Conservation (phyloP, 441 rosid genomes). For the Corymbia citriodora region DNA sequence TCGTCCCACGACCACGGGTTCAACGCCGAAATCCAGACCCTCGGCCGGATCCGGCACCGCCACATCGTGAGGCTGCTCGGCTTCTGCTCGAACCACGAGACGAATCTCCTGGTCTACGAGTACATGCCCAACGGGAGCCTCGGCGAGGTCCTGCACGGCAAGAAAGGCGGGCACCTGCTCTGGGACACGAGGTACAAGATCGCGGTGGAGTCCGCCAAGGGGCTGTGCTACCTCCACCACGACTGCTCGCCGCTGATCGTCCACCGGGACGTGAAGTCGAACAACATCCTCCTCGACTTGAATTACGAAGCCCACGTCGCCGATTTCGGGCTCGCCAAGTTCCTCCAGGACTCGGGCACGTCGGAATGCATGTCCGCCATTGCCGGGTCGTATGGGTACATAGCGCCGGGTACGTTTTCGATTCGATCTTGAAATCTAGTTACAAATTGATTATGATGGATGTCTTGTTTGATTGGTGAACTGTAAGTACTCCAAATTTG, state of each 20-base stretch:
- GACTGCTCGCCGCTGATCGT: slow-evolving; percentile 95
- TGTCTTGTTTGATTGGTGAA: neutral
- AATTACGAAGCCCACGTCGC: slow-evolving; percentile 94
- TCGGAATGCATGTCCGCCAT: slow-evolving; percentile 99
- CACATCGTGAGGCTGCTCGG: slow-evolving; percentile 88
- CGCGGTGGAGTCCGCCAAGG: slow-evolving; percentile 94
- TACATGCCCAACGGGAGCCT: slow-evolving; percentile 98
- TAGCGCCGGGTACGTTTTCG: slow-evolving; percentile 71
- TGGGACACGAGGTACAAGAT: slow-evolving; percentile 95
- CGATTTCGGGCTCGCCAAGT: slow-evolving; percentile 95
- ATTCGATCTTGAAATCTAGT: neutral
- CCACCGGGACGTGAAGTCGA: slow-evolving; percentile 92
- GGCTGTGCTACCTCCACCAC: slow-evolving; percentile 96
- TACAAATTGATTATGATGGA: neutral
- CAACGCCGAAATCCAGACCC: slow-evolving; percentile 95
- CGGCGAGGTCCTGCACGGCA: slow-evolving; percentile 95
- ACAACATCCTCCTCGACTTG: slow-evolving; percentile 86
- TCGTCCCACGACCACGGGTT: slow-evolving; percentile 96
- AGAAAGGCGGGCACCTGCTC: slow-evolving; percentile 93
- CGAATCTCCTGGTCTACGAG: slow-evolving; percentile 88
- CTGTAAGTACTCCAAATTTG: neutral
- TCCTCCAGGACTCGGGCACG: slow-evolving; percentile 88
- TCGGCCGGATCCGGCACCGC: slow-evolving; percentile 88
- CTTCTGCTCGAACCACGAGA: slow-evolving; percentile 90
- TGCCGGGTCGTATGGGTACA: slow-evolving; percentile 97